Conservation (phyloP, 176 grass and related monocot genomes). For the Alloteropsis semialata region DNA sequence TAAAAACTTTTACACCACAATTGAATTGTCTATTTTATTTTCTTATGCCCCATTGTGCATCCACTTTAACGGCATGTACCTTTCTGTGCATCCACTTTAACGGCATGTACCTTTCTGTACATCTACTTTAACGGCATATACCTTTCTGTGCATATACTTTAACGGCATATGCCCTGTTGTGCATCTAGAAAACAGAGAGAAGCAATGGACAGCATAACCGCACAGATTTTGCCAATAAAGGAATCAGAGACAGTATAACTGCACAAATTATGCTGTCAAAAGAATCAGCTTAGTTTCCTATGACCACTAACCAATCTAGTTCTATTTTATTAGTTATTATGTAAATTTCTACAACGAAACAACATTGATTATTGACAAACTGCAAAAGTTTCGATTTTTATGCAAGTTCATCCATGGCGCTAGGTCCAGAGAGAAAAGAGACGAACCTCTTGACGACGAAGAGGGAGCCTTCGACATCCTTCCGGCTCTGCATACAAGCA, state of each 20-base stretch:
- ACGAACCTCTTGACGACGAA: constrained; percentile 72
- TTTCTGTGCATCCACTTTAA: no score
- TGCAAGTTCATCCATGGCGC: neutral
- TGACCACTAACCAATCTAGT: neutral
- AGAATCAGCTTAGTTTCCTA: neutral
- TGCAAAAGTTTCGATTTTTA: neutral
- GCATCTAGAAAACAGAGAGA: neutral
- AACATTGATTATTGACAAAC: neutral
- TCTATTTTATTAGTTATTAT: neutral
- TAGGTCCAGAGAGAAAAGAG: neutral
- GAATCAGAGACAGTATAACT: neutral
- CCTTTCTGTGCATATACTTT: neutral
- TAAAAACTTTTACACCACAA: neutral
- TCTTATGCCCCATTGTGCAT: neutral
- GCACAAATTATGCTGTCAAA: neutral
- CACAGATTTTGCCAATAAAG: neutral
- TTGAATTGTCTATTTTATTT: neutral
- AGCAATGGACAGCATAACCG: neutral
- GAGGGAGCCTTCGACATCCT: constrained; percentile 75
- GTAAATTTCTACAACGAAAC: neutral
- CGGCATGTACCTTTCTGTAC: neutral
- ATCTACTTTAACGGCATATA: neutral
- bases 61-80: neutral
- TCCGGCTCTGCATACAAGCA: constrained; percentile 46
- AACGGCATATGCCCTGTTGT: neutral